phyloP scores from a whole-genome alignment of 768 basidiomycete species.

The Boletellus ananas region DNA sequence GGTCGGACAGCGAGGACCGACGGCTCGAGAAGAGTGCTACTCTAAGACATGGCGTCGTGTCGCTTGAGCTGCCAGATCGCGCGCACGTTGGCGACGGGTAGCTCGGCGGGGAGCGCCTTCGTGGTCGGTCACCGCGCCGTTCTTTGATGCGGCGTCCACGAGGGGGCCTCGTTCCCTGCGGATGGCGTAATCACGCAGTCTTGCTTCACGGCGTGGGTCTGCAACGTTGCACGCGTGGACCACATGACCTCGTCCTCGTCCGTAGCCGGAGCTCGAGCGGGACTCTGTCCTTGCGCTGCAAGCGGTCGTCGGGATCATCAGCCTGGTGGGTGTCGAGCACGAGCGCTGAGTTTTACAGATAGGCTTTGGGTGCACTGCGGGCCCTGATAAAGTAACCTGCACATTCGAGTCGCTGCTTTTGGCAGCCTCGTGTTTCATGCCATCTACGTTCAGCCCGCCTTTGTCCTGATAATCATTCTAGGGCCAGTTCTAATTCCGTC shows the following conservation, averaged over 20 bases:
- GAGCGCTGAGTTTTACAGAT: slow-evolving; percentile 10
- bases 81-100: too few relatives aligned
- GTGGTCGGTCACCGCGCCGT: too few relatives aligned
- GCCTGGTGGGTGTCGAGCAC: slow-evolving; percentile 1
- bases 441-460: slow-evolving; percentile 21
- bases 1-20: too few relatives aligned
- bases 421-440: slow-evolving; percentile 34
- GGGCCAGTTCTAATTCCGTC: slow-evolving; percentile 27
- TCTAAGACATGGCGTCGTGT: too few relatives aligned
- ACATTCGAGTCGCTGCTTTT: slow-evolving; percentile 25
- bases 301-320: neutral
- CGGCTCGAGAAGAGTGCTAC: too few relatives aligned
- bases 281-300: neutral
- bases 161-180: slow-evolving; percentile 27
- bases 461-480: slow-evolving; percentile 32
- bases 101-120: too few relatives aligned
- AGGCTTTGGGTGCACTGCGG: slow-evolving; percentile 5
- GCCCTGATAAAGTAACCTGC: slow-evolving; percentile 26
- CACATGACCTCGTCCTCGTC: slow-evolving; percentile 1
- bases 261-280: neutral
- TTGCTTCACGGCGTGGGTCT: slow-evolving; percentile 20
- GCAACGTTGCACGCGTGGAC: slow-evolving; percentile 12
- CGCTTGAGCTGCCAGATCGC: too few relatives aligned
- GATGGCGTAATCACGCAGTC: slow-evolving; percentile 23
- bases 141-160: slow-evolving; percentile 17